Base-by-base conservation (phyloP, 2,329 filamentous ascomycete genomes). In the Ophiocordyceps camponoti-leonardi region DNA sequence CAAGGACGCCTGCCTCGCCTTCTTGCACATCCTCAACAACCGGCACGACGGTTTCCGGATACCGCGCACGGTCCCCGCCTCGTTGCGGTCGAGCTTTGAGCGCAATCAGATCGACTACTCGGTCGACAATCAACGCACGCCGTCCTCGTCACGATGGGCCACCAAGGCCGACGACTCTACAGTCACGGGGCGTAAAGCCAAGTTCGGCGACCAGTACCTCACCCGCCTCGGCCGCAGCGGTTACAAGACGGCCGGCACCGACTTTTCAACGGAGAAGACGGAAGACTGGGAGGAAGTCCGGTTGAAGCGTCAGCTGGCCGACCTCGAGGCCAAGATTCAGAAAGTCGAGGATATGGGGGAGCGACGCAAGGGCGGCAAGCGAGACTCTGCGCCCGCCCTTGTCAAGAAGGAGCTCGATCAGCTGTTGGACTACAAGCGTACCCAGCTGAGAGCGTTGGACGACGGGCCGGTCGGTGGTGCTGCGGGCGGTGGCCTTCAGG, bases 271-370 rank as follows among this genome's bases (percentile, higher is more conserved):
- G 35, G 83, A 85, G 50, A 85, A 87, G 60, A 84, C 83, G 49
- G 90, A 93, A 56, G 92, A 98, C 60, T 96, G 92, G 87, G 92
- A 98, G 64, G 92, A 96, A 64, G 92, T 96, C 41, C 77, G 88
- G 45, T 72, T 98, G 52, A 90, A 93, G 72, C 88, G 92, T 60
- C 87, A 96, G 64, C 75, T 98, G 30, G 74, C 79, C 22, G 90
- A 96, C 54, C 69, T 98, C 26, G 88, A 98, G 56, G 75, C 82
- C 47, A 94, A 93, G 69, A 82, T 95, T 50, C 78, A 81, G 33
- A 81, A 83, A 48, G 82, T 94, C 1, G 87, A 93, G 64, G 73
- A 79, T 47, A 77, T 79, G 41, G 79, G 81, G 0, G 76, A 83
- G 54, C 74, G 75, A 49, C 71, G 77, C 47, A 72, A 65, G 56